Conservation (phyloP, 768 basidiomycete genomes). For the Mycena haematopus region DNA sequence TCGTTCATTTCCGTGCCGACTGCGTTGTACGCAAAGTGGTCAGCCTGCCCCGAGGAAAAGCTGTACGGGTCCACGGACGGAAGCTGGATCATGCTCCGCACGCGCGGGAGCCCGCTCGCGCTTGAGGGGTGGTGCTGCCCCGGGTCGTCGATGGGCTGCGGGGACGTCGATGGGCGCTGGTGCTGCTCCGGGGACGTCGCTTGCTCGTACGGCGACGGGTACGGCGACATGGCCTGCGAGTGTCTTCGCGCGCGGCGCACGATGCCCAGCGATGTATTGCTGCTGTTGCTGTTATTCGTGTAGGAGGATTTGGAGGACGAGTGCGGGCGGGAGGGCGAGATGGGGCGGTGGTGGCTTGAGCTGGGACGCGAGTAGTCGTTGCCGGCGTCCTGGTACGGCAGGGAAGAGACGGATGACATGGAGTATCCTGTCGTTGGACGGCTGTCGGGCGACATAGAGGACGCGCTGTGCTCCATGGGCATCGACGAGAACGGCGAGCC, state of each 20-base stretch:
- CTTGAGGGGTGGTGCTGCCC: conserved; percentile 39
- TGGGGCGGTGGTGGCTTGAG: conserved; percentile 78
- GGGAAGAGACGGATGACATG: conserved; percentile 79
- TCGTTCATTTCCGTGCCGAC: conserved; percentile 47
- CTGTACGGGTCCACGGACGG: conserved; percentile 73
- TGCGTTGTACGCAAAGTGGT: conserved; percentile 79
- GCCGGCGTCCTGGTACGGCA: conserved; percentile 71
- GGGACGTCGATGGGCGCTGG: conserved; percentile 70
- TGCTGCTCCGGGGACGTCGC: conserved; percentile 45
- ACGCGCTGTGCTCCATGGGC: conserved; percentile 74
- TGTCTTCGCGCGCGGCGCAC: conserved; percentile 79
- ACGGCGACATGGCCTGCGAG: conserved; percentile 87
- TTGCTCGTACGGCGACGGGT: conserved; percentile 82
- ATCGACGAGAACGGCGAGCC: conserved; percentile 72
- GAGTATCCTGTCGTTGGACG: conserved; percentile 88
- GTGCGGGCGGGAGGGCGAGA: conserved; percentile 69
- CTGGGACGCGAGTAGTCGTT: conserved; percentile 73
- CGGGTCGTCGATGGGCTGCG: conserved; percentile 63
- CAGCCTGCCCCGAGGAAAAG: conserved; percentile 71
- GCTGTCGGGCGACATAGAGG: conserved; percentile 83
- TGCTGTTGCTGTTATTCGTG: conserved; percentile 44
- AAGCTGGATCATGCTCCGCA: conserved; percentile 84
- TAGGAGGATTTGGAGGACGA: conserved; percentile 75
- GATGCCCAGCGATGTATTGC: conserved; percentile 41
- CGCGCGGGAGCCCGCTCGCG: conserved; percentile 63